Evolutionary conservation across 805 yeast genomes (phyloP).

Genomic region (Cyberlindnera veronae): DNA sequence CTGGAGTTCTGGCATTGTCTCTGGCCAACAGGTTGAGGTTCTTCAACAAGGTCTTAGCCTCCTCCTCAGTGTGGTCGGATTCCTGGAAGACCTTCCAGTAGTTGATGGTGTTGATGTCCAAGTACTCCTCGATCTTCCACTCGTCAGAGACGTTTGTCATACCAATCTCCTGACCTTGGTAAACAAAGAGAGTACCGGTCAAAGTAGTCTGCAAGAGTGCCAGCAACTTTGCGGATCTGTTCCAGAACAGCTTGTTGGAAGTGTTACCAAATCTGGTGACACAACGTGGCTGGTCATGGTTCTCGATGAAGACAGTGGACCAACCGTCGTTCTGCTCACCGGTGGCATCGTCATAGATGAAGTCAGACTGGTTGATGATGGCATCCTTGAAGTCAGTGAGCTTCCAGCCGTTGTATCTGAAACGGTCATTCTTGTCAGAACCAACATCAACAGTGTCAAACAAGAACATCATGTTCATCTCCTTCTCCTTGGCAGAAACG

Average conservation of each 20-base stretch:
- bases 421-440: conserved; percentile 33
- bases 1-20: conserved; percentile 54
- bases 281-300: conserved; percentile 55
- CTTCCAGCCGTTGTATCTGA: conserved; percentile 31
- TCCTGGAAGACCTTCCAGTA: conserved; percentile 35
- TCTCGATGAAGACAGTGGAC: conserved; percentile 53
- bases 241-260: conserved; percentile 30
- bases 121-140: conserved; percentile 48
- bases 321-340: conserved; percentile 45
- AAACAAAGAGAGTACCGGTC: conserved; percentile 53
- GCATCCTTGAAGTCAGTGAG: conserved; percentile 42
- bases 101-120: conserved; percentile 46
- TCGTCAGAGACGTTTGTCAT: conserved; percentile 42
- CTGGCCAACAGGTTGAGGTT: conserved; percentile 40
- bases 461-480: conserved; percentile 40
- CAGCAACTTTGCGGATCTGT: conserved; percentile 45
- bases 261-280: conserved; percentile 51
- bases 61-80: conserved; percentile 26
- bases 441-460: conserved; percentile 38
- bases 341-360: conserved; percentile 34
- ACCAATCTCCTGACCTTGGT: conserved; percentile 62
- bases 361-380: conserved; percentile 32
- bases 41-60: conserved; percentile 31
- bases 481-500: conserved; percentile 36
- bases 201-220: conserved; percentile 42